Conservation (phyloP, 768 basidiomycete genomes). For the Leccinum longicurvipes region DNA sequence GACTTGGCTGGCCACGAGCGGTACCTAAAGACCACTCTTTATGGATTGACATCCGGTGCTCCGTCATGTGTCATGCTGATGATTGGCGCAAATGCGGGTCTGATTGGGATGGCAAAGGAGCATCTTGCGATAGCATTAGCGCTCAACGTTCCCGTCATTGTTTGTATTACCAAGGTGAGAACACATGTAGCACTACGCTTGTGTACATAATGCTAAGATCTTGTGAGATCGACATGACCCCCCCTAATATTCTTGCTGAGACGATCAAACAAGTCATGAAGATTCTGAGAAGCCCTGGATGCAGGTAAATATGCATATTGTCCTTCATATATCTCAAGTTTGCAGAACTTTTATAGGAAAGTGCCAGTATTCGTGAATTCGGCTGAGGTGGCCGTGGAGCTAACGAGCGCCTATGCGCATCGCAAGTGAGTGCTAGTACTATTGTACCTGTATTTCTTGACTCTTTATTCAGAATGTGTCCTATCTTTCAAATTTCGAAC, state of each 20-base stretch:
- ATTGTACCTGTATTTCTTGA: not conserved
- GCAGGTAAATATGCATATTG: conserved; percentile 51
- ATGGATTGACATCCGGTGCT: conserved; percentile 90
- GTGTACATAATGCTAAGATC: conserved; percentile 4
- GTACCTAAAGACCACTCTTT: conserved; percentile 90
- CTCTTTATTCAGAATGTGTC: conserved; percentile 63
- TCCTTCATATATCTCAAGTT: not conserved
- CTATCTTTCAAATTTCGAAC: conserved; percentile 90
- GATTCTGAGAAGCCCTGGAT: conserved; percentile 90
- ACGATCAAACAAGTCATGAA: conserved; percentile 91
- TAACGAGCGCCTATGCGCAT: conserved; percentile 68
- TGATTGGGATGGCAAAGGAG: conserved; percentile 93
- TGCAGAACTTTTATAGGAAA: conserved; percentile 47
- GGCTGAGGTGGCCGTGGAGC: conserved; percentile 73
- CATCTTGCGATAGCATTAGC: conserved; percentile 95
- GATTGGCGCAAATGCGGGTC: conserved; percentile 91
- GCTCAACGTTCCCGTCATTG: conserved; percentile 87
- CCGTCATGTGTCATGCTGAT: conserved; percentile 91
- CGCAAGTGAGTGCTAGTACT: conserved; percentile 51
- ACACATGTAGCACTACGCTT: not conserved
- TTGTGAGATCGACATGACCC: conserved; percentile 89
- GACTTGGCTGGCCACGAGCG: conserved; percentile 96
- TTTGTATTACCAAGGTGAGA: conserved; percentile 88
- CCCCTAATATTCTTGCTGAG: conserved; percentile 84
- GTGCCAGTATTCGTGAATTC: conserved; percentile 83